Evolutionary conservation across 805 yeast species (phyloP).

Genomic region (Suhomyces canberraensis): DNA sequence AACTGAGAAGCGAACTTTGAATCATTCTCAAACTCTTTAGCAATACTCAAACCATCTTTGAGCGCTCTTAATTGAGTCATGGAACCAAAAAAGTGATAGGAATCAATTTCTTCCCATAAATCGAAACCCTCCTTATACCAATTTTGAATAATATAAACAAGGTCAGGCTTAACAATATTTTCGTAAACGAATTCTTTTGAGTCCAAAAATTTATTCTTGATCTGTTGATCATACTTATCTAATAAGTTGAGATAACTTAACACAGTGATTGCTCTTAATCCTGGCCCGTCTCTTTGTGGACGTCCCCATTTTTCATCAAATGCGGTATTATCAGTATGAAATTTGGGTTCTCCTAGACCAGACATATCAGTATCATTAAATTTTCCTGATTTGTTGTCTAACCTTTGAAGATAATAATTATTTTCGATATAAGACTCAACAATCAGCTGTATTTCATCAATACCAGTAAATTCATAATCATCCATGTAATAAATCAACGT

Average conservation of each 20-base stretch:
- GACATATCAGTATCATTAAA: constrained; percentile 38
- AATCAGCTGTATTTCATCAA: constrained; percentile 15
- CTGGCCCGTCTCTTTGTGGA: constrained; percentile 96
- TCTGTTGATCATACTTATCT: constrained; percentile 20
- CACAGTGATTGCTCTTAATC: constrained; percentile 68
- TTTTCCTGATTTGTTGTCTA: constrained; percentile 65
- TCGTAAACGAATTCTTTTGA: constrained; percentile 43
- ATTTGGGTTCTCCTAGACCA: constrained; percentile 91
- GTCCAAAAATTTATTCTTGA: constrained; percentile 25
- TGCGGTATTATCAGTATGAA: constrained; percentile 58
- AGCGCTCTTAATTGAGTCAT: constrained; percentile 72
- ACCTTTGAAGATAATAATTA: constrained; percentile 58
- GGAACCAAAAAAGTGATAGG: constrained; percentile 76
- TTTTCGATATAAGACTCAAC: constrained; percentile 65
- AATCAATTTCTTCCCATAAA: constrained; percentile 85
- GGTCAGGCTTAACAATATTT: constrained; percentile 63
- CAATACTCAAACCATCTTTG: constrained; percentile 48
- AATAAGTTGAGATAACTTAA: constrained; percentile 51
- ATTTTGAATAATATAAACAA: constrained; percentile 54
- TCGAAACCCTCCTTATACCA: constrained; percentile 78
- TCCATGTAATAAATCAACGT: constrained; percentile 56
- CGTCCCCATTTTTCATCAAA: constrained; percentile 82
- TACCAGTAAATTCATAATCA: constrained; percentile 31
- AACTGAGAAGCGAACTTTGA: constrained; percentile 26
- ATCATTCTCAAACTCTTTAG: constrained; percentile 24